Conservation (phyloP, 1,284 basidiomycete genomes). For the Vanrija humicola region DNA sequence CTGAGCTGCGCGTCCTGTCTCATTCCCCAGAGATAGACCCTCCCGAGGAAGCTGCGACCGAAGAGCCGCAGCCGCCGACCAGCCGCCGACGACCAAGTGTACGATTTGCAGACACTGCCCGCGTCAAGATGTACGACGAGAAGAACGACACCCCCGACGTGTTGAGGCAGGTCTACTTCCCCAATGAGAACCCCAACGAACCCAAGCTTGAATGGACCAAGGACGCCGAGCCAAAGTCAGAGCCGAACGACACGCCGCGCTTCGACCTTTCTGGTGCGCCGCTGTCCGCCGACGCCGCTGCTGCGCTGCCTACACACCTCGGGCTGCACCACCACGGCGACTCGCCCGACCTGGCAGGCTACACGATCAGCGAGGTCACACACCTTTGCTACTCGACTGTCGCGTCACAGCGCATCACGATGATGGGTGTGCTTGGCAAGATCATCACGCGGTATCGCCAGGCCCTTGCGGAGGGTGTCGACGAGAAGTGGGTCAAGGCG, state of each 20-base stretch:
- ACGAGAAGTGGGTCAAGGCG: conserved; percentile 6
- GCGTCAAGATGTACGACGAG: conserved; percentile 30
- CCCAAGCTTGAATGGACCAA: conserved; percentile 69
- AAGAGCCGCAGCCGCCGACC: no score
- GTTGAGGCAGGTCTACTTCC: conserved; percentile 73
- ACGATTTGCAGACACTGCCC: conserved; percentile 5
- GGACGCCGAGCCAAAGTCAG: conserved; percentile 4
- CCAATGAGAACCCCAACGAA: conserved; percentile 57
- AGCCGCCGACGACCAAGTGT: conserved; percentile 2
- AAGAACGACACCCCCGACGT: conserved; percentile 59
- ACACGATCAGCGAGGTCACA: conserved; percentile 83
- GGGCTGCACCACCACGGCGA: conserved; percentile 81
- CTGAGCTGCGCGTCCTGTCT: neutral
- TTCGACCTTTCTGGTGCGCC: conserved; percentile 71
- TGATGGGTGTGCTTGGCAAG: conserved; percentile 68
- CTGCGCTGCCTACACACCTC: conserved; percentile 65
- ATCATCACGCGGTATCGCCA: conserved; percentile 49
- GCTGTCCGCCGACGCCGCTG: conserved; percentile 53
- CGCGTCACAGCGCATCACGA: conserved; percentile 74
- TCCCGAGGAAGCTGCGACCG: no score
- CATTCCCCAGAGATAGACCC: neutral
- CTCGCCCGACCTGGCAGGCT: conserved; percentile 77
- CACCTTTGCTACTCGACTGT: conserved; percentile 76
- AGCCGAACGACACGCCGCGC: conserved; percentile 35
- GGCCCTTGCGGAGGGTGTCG: conserved; percentile 18